Evolutionary conservation across 805 yeast genomes (phyloP).

Genomic region (Kazachstania africana): DNA sequence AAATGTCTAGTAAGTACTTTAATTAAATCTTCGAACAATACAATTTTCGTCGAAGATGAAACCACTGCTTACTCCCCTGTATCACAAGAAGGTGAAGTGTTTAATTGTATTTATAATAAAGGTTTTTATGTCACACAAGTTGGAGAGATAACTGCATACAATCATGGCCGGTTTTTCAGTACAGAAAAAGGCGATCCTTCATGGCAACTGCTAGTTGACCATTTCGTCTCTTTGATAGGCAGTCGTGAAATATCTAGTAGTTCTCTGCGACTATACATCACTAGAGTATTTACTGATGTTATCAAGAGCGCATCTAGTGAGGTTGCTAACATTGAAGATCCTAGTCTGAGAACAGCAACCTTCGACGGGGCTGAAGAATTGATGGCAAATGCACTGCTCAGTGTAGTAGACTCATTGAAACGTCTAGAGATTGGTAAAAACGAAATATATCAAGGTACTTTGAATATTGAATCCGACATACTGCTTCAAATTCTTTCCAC

Average conservation of each 20-base stretch:
- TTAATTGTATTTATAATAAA: slow-evolving; percentile 40
- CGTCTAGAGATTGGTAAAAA: slow-evolving; percentile 16
- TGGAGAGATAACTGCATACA: slow-evolving; percentile 39
- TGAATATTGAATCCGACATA: slow-evolving; percentile 55
- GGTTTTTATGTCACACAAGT: slow-evolving; percentile 44
- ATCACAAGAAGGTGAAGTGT: slow-evolving; percentile 11
- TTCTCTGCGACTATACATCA: slow-evolving; percentile 36
- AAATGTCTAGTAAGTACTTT: slow-evolving; percentile 36
- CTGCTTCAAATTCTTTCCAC: slow-evolving; percentile 51
- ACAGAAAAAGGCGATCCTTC: slow-evolving; percentile 26
- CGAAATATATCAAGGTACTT: slow-evolving; percentile 27
- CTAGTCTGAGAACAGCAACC: slow-evolving; percentile 5
- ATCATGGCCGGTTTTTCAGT: slow-evolving; percentile 38
- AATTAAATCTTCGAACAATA: slow-evolving; percentile 8
- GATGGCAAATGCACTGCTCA: slow-evolving; percentile 38
- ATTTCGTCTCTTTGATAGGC: slow-evolving; percentile 35
- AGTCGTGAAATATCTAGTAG: slow-evolving; percentile 31
- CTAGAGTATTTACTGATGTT: slow-evolving; percentile 41
- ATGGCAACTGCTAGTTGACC: slow-evolving; percentile 39
- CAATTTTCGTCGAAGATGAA: neutral
- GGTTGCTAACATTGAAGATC: slow-evolving; percentile 15
- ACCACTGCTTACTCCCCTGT: slow-evolving; percentile 13
- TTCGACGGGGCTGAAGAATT: slow-evolving; percentile 30
- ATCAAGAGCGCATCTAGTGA: slow-evolving; percentile 27
- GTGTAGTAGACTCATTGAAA: slow-evolving; percentile 33